These are phyloP conservation scores for Phytophthora kernoviae DNA, from an alignment of 352 stramenopile species.

Conservation along the genomic window DNA sequence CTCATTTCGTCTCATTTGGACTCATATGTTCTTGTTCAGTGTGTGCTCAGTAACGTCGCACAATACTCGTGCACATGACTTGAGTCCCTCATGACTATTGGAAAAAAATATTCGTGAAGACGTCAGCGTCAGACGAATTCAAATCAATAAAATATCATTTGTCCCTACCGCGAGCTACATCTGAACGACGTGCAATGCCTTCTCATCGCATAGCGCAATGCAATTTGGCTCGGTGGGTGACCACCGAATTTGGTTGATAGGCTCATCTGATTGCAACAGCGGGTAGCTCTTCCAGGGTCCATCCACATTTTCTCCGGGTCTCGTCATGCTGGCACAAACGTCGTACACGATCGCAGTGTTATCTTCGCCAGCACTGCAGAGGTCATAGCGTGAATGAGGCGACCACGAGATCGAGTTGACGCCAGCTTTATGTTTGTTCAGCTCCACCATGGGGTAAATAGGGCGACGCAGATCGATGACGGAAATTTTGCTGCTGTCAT, in stretches of 20 bases:
- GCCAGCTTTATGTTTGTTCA: conserved; percentile 89
- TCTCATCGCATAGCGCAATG: conserved; percentile 94
- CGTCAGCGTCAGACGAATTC: background rate
- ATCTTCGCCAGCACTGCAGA: conserved; percentile 97
- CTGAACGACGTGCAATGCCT: conserved; percentile 95
- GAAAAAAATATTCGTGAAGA: too few species aligned
- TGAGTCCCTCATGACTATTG: too few species aligned
- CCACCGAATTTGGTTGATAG: conserved; percentile 91
- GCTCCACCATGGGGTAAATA: conserved; percentile 89
- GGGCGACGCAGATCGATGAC: conserved; percentile 97
- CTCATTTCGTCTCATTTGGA: too few species aligned
- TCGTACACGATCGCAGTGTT: conserved; percentile 97
- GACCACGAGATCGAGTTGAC: conserved; percentile 98
- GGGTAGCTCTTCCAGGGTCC: conserved; percentile 48
- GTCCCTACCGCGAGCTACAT: conserved; percentile 30
- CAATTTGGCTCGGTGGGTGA: conserved; percentile 94
- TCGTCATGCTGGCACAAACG: conserved; percentile 47
- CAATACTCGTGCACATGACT: too few species aligned
- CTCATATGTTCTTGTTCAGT: too few species aligned
- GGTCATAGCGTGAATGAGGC: conserved; percentile 89
- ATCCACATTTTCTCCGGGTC: conserved; percentile 24
- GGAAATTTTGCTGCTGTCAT: conserved; percentile 91
- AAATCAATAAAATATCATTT: background rate
- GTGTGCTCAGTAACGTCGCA: too few species aligned
- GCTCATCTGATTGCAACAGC: conserved; percentile 67